Conservation (phyloP, 805 yeast species). For the Candida adriatica region DNA sequence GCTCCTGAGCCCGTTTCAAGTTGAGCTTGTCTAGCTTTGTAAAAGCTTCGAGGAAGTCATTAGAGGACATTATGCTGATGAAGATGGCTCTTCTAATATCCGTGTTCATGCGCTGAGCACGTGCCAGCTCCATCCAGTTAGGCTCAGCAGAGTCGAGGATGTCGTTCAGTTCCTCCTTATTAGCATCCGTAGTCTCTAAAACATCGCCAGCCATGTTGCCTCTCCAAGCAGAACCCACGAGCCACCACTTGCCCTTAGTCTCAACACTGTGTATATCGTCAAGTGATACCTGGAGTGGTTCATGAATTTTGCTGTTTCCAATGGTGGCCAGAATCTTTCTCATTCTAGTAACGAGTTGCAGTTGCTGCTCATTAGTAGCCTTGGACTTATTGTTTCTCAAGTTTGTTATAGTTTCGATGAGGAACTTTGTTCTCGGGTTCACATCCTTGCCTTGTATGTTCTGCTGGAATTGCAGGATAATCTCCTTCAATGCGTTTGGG, state of each 20-base stretch:
- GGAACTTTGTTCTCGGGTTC: conserved; percentile 66
- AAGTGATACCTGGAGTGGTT: conserved; percentile 78
- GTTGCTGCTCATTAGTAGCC: conserved; percentile 41
- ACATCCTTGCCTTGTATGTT: conserved; percentile 28
- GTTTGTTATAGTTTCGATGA: conserved; percentile 79
- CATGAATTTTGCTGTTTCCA: conserved; percentile 38
- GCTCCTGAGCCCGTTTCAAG: conserved; percentile 70
- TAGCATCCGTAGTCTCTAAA: conserved; percentile 15
- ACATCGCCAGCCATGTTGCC: conserved; percentile 38
- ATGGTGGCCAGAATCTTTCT: conserved; percentile 57
- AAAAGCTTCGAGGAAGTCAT: conserved; percentile 84
- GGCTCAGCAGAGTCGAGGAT: conserved; percentile 35
- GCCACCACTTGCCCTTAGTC: conserved; percentile 96
- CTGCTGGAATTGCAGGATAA: conserved; percentile 50
- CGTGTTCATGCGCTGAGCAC: conserved; percentile 87
- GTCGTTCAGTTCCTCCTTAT: conserved; percentile 15
- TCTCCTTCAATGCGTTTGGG: conserved; percentile 76
- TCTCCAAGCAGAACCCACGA: conserved; percentile 96
- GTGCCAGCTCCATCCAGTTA: conserved; percentile 85
- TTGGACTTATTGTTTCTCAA: conserved; percentile 81
- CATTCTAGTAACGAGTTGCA: conserved; percentile 48
- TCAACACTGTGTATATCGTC: conserved; percentile 75
- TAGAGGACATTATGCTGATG: conserved; percentile 91
- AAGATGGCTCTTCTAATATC: conserved; percentile 92
- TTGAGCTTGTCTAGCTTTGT: conserved; percentile 74